Evolutionary conservation across 768 basidiomycete genomes (phyloP), one percentile per base, ranked within the genome.

Genomic region (Postia placenta): DNA sequence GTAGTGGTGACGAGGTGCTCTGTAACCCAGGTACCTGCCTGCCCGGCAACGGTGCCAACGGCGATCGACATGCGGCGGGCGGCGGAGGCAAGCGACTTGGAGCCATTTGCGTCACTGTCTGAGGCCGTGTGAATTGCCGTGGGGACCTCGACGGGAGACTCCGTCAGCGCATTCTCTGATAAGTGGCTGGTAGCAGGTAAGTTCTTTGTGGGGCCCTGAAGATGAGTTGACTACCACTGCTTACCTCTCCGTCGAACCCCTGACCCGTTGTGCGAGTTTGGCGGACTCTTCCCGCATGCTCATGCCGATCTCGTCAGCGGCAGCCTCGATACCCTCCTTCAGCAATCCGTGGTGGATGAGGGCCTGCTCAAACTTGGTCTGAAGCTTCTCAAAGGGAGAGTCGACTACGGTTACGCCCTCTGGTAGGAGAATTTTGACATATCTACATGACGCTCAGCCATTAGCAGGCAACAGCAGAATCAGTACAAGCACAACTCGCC

Each of bases 21-120:
- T 17, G 60, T 50, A 38, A 61, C 33, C 57, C 57, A 61, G 11
- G 58, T 56, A 39, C 60, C 56, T 1, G 60, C 60, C 5, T 47
- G 39, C n/a, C 56, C 48, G 2, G 60, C 60, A 1, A 49, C 60
- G 25, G 56, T 50, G 28, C 51, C 50, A 15, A 62, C 53, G 9
- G 46, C 44, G 33, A 37, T 40, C 4, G 53, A 49, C 12, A 56
- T 41, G 30, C 50, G 41, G 28, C 53, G 45, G 9, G 58, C 58
- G 22, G 49, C 53, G 45, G 47, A 39, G 2, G 55, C 59, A 46
- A 59, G 1, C 2, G 33, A n/a, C 50, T 41, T 0, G 15, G 58
- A 55, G 11, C 58, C 53, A 0, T 58, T 47, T 2, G 49, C 52
- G 39, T 42, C 39, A 26, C 28, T 38, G 1, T 38, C 37, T 1